Evolutionary conservation across 2,329 filamentous ascomycete genomes (phyloP), one percentile per base, ranked within the genome.

Genomic region (Hypoxylon sp.): DNA sequence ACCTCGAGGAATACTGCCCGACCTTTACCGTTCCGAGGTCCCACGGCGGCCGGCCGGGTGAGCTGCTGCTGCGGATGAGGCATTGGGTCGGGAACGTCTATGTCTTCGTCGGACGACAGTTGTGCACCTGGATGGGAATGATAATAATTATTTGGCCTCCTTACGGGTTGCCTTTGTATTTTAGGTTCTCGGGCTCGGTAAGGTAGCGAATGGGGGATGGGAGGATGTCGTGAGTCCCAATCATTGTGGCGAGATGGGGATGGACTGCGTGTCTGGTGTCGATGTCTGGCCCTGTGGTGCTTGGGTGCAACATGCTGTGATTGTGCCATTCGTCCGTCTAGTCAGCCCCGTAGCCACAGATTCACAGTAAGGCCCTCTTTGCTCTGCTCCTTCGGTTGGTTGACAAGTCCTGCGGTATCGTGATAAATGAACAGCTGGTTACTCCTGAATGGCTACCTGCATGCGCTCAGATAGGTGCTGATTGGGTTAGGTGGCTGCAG

Each of bases 171-270:
- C 59, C 64, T 67, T 65, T 67, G 69, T 70, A 71, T 64, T 64
- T 66, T 64, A 62, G 61, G 62, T 40, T 56, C 53, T 65, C 57
- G 63, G 51, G 62, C 55, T 63, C 65, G 69, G 64, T 71, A 67
- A 61, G 69, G 69, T 66, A 69, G 51, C 61, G 69, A 68, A 68
- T 71, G 61, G 61, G 59, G 62, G 26, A 51, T 53, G 34, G 63
- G 56, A 47, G 61, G 53, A 46, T 55, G 63, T 41, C 44, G 60
- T 29, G 60, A 57, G 43, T 66, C 65, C 68, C 69, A 69, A 63
- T 68, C 64, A 64, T 61, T 55, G 43, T 63, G 57, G 50, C 63
- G 60, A 40, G 64, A 61, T 43, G 64, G 62, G 43, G 66, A 63
- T 49, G 62, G 59, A 51, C 49, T 60, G 55, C 55, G 60, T 56